Conservation (phyloP, 306 rosid species). For the Coriaria nepalensis region DNA sequence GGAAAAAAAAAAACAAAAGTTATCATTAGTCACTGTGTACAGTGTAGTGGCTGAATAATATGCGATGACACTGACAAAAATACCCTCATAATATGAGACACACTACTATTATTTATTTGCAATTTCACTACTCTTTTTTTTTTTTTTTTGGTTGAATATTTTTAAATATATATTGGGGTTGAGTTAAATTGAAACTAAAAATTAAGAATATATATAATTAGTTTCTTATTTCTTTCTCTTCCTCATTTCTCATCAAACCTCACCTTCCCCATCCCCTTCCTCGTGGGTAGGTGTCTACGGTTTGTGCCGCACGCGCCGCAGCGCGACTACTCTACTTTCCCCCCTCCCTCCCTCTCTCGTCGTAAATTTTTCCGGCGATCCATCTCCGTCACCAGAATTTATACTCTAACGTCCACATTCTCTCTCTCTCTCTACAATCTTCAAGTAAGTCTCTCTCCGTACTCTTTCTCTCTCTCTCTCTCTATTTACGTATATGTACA, state of each 20-base stretch:
- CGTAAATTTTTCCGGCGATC: constrained; percentile 41
- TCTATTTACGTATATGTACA: neutral
- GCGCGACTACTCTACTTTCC: constrained; percentile 7
- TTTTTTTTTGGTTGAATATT: too few relatives aligned
- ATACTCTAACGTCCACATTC: constrained; percentile 9
- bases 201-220: neutral
- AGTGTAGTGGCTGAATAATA: too few relatives aligned
- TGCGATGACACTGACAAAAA: too few relatives aligned
- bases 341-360: constrained; percentile 1
- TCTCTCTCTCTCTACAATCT: constrained; percentile 11
- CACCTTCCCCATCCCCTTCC: neutral
- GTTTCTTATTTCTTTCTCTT: neutral
- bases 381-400: constrained; percentile 17
- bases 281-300: constrained; percentile 6
- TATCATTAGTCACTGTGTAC: too few relatives aligned
- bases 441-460: constrained; percentile 15
- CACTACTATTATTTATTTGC: too few relatives aligned
- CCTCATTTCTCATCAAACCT: neutral
- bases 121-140: too few relatives aligned
- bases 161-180: neutral
- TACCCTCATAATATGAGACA: too few relatives aligned
- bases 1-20: too few relatives aligned
- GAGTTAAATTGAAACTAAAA: neutral
- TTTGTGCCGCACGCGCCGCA: neutral
- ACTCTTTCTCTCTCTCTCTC: neutral